Percentiles rank a stretch among this genome's conserved stretches.
phyloP scores from a whole-genome alignment of 768 basidiomycete genomes.

The Calocybe indica region DNA sequence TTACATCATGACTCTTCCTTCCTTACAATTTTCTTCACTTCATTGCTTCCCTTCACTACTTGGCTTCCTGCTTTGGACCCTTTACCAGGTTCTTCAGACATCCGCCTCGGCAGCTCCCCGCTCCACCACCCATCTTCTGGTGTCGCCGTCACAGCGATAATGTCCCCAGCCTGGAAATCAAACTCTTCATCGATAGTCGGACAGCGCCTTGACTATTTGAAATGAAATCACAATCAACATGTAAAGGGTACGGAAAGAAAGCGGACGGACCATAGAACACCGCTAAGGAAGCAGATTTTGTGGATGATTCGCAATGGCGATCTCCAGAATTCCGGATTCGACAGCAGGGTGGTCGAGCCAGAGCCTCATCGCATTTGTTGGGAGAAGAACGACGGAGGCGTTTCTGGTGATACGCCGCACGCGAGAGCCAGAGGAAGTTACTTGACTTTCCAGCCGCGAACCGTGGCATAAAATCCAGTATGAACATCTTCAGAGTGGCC shows the following conservation, averaged over 20 bases:
- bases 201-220: conserved; percentile 74
- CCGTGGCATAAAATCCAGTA: conserved; percentile 21
- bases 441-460: conserved; percentile 19
- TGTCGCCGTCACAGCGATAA: conserved; percentile 93
- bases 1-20: too few species aligned
- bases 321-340: conserved; percentile 20
- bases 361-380: conserved; percentile 24
- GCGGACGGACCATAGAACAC: conserved; percentile 76
- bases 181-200: conserved; percentile 92
- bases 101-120: conserved; percentile 50
- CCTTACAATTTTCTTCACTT: too few species aligned
- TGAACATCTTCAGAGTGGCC: conserved; percentile 22
- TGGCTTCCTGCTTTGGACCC: too few species aligned
- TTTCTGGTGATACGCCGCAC: conserved; percentile 20
- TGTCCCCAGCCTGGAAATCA: conserved; percentile 92
- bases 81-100: too few species aligned
- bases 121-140: conserved; percentile 99
- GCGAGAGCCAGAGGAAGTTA: conserved; percentile 22
- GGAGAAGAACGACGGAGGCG: conserved; percentile 20
- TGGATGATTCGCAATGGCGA: conserved; percentile 18
- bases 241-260: not conserved
- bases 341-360: conserved; percentile 18
- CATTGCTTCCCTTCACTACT: too few species aligned
- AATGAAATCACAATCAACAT: conserved; percentile 8
- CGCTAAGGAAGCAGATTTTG: conserved; percentile 20